Percentiles rank a stretch among this genome's conserved stretches.
phyloP scores from a whole-genome alignment of 768 basidiomycete genomes.

The Boletales sp. region DNA sequence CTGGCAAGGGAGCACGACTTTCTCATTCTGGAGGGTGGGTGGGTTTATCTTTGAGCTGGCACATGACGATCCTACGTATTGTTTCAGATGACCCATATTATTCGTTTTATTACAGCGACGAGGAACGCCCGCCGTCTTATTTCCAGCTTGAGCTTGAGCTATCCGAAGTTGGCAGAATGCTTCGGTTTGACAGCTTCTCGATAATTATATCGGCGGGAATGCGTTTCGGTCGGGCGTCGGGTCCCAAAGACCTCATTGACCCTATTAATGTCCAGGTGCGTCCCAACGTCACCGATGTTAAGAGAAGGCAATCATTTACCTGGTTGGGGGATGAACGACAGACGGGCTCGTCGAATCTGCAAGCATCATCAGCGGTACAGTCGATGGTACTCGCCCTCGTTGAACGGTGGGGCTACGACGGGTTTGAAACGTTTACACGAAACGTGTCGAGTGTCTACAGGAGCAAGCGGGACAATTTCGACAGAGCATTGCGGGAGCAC shows the following conservation, averaged over 20 bases:
- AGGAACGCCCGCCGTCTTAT: slow-evolving; percentile 64
- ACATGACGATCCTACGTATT: background rate
- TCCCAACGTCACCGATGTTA: slow-evolving; percentile 7
- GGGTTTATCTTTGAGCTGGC: background rate
- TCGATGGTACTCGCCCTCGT: slow-evolving; percentile 51
- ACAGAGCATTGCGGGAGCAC: slow-evolving; percentile 63
- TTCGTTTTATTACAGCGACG: slow-evolving; percentile 61
- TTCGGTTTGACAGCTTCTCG: slow-evolving; percentile 82
- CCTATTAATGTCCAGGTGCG: slow-evolving; percentile 65
- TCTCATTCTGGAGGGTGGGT: slow-evolving; percentile 69
- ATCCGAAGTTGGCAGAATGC: slow-evolving; percentile 63
- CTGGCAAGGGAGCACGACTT: slow-evolving; percentile 67
- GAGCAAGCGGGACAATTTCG: slow-evolving; percentile 67
- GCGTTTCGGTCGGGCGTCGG: slow-evolving; percentile 72
- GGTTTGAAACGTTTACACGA: slow-evolving; percentile 61
- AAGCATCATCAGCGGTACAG: slow-evolving; percentile 55
- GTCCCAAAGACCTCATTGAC: slow-evolving; percentile 56
- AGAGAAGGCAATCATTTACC: background rate
- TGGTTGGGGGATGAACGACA: slow-evolving; percentile 19
- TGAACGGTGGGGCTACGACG: slow-evolving; percentile 66
- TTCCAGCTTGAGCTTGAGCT: slow-evolving; percentile 67
- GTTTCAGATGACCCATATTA: slow-evolving; percentile 63
- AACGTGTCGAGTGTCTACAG: slow-evolving; percentile 63
- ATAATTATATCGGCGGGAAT: slow-evolving; percentile 73
- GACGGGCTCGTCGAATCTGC: slow-evolving; percentile 63